Percentiles rank a stretch among this genome's conserved stretches.
Evolutionary conservation across 768 basidiomycete genomes (phyloP).

Genomic region (Mycena crocata): DNA sequence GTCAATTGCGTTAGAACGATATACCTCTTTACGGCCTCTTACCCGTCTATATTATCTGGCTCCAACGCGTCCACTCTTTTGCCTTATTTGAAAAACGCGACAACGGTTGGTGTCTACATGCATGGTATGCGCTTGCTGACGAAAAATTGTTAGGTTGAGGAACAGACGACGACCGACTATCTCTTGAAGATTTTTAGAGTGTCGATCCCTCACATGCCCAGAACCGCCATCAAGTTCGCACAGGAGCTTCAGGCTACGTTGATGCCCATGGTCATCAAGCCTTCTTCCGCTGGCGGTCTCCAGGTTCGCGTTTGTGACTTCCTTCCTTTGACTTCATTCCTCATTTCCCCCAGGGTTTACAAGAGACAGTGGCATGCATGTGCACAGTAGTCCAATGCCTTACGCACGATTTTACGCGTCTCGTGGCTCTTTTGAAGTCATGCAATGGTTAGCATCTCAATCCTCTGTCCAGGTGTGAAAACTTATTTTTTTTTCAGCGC

Average conservation of each 20-base stretch:
- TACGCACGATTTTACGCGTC: conserved; percentile 85
- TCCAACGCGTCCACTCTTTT: conserved; percentile 86
- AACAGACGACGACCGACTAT: conserved; percentile 86
- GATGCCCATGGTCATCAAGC: conserved; percentile 93
- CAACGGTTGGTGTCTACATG: conserved; percentile 65
- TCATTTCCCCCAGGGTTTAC: conserved; percentile 63
- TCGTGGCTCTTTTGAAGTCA: conserved; percentile 85
- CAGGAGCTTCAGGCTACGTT: conserved; percentile 84
- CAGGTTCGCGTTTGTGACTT: conserved; percentile 62
- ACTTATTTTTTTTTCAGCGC: conserved; percentile 53
- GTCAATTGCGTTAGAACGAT: conserved; percentile 89
- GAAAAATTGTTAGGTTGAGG: conserved; percentile 70
- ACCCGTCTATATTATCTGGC: conserved; percentile 87
- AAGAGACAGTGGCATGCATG: conserved; percentile 94
- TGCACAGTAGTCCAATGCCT: conserved; percentile 86
- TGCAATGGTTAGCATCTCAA: conserved; percentile 73
- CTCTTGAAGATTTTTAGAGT: conserved; percentile 89
- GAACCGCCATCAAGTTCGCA: conserved; percentile 89
- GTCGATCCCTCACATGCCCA: conserved; percentile 89
- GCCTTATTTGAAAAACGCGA: conserved; percentile 89
- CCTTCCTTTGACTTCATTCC: conserved; percentile 11
- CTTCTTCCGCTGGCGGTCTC: conserved; percentile 73
- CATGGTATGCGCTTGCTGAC: conserved; percentile 7
- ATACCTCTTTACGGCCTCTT: conserved; percentile 83
- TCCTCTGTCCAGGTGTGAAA: not conserved